Percentiles rank a stretch among this genome's conserved stretches.
Evolutionary conservation across 441 rosid species (phyloP).

Genomic region (Bocquillonia castaneifolia): DNA sequence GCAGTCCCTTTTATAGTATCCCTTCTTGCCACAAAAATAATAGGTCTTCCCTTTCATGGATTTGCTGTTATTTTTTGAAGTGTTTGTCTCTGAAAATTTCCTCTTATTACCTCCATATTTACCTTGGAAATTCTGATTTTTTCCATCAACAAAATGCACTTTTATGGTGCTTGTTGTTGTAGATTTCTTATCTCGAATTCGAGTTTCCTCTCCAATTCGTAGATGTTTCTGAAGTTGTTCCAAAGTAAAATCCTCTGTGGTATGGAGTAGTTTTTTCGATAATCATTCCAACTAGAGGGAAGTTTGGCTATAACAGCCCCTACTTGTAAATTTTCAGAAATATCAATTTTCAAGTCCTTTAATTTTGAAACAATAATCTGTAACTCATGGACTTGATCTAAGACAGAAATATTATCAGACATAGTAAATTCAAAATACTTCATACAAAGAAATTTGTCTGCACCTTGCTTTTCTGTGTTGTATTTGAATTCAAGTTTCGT

Average conservation of each 20-base stretch:
- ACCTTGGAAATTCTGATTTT: not conserved
- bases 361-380: conserved; percentile 20
- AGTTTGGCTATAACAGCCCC: not conserved
- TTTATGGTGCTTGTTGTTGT: too few relatives aligned
- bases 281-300: not conserved
- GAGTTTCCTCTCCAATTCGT: not conserved
- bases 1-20: too few relatives aligned
- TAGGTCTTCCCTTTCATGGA: too few relatives aligned
- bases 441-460: not conserved
- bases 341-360: not conserved
- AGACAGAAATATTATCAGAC: not conserved
- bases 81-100: too few relatives aligned
- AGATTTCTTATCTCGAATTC: not conserved
- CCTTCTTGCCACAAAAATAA: too few relatives aligned
- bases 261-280: not conserved
- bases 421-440: not conserved
- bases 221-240: not conserved
- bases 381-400: not conserved
- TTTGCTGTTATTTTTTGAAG: too few relatives aligned
- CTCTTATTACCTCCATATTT: too few relatives aligned
- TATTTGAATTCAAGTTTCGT: not conserved
- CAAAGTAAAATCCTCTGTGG: not conserved
- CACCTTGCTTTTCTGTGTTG: not conserved
- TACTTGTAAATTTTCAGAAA: not conserved
- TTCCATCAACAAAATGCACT: not conserved